Conservation (phyloP, 1,284 basidiomycete species). For the Marasmius oreades region DNA sequence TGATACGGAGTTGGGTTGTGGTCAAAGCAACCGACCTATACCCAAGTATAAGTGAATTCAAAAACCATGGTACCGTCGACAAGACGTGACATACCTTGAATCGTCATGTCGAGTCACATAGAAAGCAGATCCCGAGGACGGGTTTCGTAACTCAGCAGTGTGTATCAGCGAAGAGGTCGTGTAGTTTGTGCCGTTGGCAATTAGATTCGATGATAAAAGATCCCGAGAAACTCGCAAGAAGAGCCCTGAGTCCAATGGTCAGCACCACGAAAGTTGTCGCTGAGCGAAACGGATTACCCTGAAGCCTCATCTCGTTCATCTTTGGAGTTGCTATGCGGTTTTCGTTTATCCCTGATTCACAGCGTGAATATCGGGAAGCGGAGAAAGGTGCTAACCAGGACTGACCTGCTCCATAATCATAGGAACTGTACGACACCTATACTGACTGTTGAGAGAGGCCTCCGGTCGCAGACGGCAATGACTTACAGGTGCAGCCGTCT, state of each 20-base stretch:
- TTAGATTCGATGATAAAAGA: conserved; percentile 34
- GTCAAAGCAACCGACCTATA: conserved; percentile 35
- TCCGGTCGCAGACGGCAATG: no score
- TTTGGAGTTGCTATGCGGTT: conserved; percentile 45
- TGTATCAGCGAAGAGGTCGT: conserved; percentile 41
- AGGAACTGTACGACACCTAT: conserved; percentile 24
- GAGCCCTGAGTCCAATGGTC: conserved; percentile 27
- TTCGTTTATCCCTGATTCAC: conserved; percentile 42
- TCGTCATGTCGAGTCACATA: conserved; percentile 48
- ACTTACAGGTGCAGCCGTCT: conserved; percentile 40
- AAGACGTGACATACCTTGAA: conserved; percentile 33
- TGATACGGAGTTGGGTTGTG: conserved; percentile 36
- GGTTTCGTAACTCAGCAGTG: conserved; percentile 45
- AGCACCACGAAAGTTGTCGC: neutral
- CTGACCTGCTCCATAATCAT: conserved; percentile 46
- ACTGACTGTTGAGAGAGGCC: no score
- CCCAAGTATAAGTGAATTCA: neutral
- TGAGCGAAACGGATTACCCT: conserved; percentile 30
- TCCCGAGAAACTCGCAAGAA: conserved; percentile 48
- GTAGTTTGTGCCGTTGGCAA: conserved; percentile 45
- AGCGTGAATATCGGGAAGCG: neutral
- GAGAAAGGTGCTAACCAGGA: neutral
- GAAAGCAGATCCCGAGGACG: conserved; percentile 42
- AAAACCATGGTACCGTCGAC: neutral
- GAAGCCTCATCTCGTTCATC: conserved; percentile 54